A percentile compares a stretch with the other conserved stretches of the same genome.
Evolutionary conservation across 2,329 filamentous ascomycete genomes (phyloP).

Genomic region (Epichloe gansuensis): DNA sequence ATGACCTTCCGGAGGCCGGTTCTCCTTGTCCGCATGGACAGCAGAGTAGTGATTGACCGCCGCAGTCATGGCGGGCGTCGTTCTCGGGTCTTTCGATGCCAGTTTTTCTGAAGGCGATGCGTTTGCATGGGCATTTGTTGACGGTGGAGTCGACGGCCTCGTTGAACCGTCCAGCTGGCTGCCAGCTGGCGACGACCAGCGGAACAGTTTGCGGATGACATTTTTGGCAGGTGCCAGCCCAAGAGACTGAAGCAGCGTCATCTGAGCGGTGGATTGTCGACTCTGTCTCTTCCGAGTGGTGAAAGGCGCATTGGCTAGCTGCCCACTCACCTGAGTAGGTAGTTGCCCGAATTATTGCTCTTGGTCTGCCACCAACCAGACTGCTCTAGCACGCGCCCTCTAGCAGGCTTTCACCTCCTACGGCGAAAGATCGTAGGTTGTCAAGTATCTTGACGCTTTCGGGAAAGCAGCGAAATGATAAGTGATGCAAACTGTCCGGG

Average conservation of each 20-base stretch:
- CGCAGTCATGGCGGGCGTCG: slow-evolving; percentile 2
- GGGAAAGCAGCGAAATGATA: not conserved
- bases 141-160: not conserved
- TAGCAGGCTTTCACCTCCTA: too few species aligned
- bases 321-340: too few species aligned
- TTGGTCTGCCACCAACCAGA: too few species aligned
- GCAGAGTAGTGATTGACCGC: slow-evolving; percentile 5
- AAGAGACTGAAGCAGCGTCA: slow-evolving; percentile 18
- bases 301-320: too few species aligned
- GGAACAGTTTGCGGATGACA: slow-evolving; percentile 20
- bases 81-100: not conserved
- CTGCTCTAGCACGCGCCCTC: too few species aligned
- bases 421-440: too few species aligned
- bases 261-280: slow-evolving; percentile 3
- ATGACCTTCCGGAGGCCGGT: slow-evolving; percentile 11
- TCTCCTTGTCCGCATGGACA: slow-evolving; percentile 18
- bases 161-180: slow-evolving; percentile 4
- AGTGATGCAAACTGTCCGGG: not conserved
- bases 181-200: slow-evolving; percentile 15
- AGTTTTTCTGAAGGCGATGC: slow-evolving; percentile 3
- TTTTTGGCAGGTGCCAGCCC: slow-evolving; percentile 19
- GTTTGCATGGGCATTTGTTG: slow-evolving; percentile 4
- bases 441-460: too few species aligned
- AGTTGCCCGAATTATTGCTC: too few species aligned
- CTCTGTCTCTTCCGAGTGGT: not conserved